Percentiles rank a stretch among this genome's conserved stretches.
These are phyloP conservation scores for Salix brachista DNA, from an alignment of 345 rosid genomes.

Conservation along the genomic window DNA sequence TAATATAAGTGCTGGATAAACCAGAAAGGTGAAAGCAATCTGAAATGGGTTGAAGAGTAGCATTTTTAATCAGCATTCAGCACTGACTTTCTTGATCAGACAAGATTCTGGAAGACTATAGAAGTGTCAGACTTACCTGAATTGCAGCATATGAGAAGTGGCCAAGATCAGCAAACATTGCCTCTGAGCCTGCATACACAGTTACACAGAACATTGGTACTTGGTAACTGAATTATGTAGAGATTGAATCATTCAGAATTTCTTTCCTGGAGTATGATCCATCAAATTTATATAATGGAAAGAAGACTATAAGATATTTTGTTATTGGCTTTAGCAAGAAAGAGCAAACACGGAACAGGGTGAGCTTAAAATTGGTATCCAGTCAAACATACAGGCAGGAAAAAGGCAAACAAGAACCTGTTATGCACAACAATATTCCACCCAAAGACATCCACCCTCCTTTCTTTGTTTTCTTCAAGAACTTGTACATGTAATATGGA, in stretches of 20 bases:
- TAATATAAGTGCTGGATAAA: constrained; percentile 95
- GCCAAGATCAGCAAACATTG: constrained; percentile 99
- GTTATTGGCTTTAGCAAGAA: neutral
- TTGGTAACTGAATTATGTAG: neutral
- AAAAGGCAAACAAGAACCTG: constrained; percentile 48
- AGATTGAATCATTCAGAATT: neutral
- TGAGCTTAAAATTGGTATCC: neutral
- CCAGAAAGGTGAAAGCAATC: constrained; percentile 94
- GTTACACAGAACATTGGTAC: constrained; percentile 2
- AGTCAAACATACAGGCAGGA: neutral
- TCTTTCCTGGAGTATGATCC: neutral
- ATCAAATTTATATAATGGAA: neutral
- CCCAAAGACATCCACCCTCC: constrained; percentile 99
- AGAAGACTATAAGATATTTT: neutral
- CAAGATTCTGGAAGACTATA: neutral
- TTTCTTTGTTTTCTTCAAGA: constrained; percentile 83
- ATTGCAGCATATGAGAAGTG: constrained; percentile 94
- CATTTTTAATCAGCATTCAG: neutral
- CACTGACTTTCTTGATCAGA: neutral
- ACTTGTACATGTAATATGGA: constrained; percentile 96
- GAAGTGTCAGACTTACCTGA: constrained; percentile 43
- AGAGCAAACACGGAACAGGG: neutral
- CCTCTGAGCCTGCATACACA: constrained; percentile 79
- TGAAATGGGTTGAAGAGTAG: constrained; percentile 17
- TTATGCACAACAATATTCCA: constrained; percentile 90